A percentile compares a stretch with the other conserved stretches of the same genome.
phyloP scores from a whole-genome alignment of 1,284 basidiomycete genomes.

The Fomitiporia mediterranea region DNA sequence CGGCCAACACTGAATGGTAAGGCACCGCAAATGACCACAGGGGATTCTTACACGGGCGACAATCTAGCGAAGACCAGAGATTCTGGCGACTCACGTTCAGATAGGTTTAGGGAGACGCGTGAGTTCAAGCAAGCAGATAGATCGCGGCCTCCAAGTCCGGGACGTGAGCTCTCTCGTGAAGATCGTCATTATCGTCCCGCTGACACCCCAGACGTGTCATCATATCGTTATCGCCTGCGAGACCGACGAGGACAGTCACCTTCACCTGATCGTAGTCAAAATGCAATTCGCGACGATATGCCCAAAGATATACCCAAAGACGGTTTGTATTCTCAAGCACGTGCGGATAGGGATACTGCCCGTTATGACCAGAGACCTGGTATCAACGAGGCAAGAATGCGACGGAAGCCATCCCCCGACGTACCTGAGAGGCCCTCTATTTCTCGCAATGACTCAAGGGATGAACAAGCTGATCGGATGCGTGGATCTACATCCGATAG shows the following conservation, averaged over 20 bases:
- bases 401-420: background rate
- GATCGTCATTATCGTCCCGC: constrained; percentile 19
- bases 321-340: constrained; percentile 1
- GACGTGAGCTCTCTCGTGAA: constrained; percentile 1
- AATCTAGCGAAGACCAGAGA: background rate
- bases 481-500: constrained; percentile 5
- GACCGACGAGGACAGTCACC: constrained; percentile 4
- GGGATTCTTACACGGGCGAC: background rate
- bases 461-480: background rate
- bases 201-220: background rate
- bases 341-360: background rate
- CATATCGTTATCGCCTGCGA: background rate
- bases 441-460: background rate
- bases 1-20: constrained; percentile 33
- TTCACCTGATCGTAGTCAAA: background rate
- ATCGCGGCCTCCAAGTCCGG: background rate
- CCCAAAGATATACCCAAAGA: background rate
- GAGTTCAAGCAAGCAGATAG: background rate
- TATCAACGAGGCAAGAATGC: background rate
- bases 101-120: background rate
- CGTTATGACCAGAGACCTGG: background rate
- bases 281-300: background rate
- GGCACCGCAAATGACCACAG: constrained; percentile 4
- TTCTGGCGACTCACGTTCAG: constrained; percentile 8
- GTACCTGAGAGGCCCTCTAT: background rate